phyloP scores from a whole-genome alignment of 1,284 basidiomycete genomes.

The Rhodotorula sp. region DNA sequence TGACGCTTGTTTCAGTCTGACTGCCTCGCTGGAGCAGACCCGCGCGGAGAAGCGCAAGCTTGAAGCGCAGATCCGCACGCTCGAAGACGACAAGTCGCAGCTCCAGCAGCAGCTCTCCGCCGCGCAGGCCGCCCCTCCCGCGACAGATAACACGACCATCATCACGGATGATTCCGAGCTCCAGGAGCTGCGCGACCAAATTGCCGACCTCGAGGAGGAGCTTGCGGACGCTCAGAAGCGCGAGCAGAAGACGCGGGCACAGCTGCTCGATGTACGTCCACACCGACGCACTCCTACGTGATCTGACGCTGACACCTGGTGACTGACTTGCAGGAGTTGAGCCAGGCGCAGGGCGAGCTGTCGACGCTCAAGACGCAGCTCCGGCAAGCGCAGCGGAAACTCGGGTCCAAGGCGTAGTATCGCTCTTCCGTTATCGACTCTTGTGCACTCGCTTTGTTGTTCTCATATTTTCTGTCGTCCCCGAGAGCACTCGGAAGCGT shows the following conservation, averaged over 20 bases:
- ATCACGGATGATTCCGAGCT: slow-evolving; percentile 19
- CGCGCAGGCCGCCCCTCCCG: neutral
- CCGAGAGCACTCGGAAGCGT: too few species aligned
- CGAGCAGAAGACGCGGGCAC: slow-evolving; percentile 36
- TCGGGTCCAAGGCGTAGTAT: neutral
- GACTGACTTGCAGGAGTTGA: slow-evolving; percentile 13
- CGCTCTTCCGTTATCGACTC: neutral
- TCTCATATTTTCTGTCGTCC: neutral
- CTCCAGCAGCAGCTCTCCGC: slow-evolving; percentile 2
- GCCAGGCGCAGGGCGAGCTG: slow-evolving; percentile 29
- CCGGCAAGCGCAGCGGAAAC: slow-evolving; percentile 32
- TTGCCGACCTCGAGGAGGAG: slow-evolving; percentile 41
- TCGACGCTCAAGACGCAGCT: slow-evolving; percentile 27
- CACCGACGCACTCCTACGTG: neutral
- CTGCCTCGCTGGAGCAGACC: slow-evolving; percentile 33
- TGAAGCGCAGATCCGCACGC: slow-evolving; percentile 7
- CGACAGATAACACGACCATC: neutral
- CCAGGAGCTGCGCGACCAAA: slow-evolving; percentile 40
- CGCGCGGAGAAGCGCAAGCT: slow-evolving; percentile 34
- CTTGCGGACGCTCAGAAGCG: slow-evolving; percentile 39
- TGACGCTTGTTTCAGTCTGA: slow-evolving; percentile 11
- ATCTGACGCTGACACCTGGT: neutral
- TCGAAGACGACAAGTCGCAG: slow-evolving; percentile 28
- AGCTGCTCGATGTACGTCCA: slow-evolving; percentile 37
- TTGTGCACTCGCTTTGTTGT: neutral